phyloP scores from a whole-genome alignment of 2,329 filamentous ascomycete genomes.

The Microdochium trichocladiopsis region DNA sequence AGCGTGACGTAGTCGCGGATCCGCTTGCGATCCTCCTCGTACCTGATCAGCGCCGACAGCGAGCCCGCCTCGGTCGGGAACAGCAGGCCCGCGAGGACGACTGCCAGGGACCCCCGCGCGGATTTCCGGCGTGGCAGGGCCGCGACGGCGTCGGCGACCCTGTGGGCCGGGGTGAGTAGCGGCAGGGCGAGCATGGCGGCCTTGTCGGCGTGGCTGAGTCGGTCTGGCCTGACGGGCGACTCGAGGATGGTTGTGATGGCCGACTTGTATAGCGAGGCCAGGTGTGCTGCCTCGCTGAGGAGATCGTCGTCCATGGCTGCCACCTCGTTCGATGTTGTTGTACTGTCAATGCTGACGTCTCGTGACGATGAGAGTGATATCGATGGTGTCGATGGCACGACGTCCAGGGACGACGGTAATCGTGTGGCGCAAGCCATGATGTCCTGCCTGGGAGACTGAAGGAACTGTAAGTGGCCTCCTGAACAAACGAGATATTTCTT shows the following conservation, averaged over 20 bases:
- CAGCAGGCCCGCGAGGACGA: conserved; percentile 21
- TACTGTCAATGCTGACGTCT: background rate
- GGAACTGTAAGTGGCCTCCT: too few relatives aligned
- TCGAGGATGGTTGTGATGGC: conserved; percentile 13
- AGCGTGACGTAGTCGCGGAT: conserved; percentile 26
- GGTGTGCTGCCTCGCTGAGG: conserved; percentile 2
- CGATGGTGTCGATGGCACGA: background rate
- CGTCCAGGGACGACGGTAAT: background rate
- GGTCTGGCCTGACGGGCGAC: conserved; percentile 15
- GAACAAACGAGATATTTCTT: too few relatives aligned
- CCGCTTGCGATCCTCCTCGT: conserved; percentile 26
- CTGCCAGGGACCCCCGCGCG: conserved; percentile 19
- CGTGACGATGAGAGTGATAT: background rate
- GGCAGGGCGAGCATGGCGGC: conserved; percentile 21
- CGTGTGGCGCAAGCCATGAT: background rate
- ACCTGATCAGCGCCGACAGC: conserved; percentile 27
- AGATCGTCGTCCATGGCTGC: conserved; percentile 13
- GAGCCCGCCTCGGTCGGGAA: conserved; percentile 25
- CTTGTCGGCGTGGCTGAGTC: conserved; percentile 24
- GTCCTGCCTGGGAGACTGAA: too few relatives aligned
- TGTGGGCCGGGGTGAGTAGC: conserved; percentile 12
- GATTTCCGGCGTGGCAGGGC: conserved; percentile 27
- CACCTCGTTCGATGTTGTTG: background rate
- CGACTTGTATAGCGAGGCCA: conserved; percentile 12
- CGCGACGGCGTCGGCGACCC: conserved; percentile 21